Base-by-base conservation (phyloP, 129 eudicot genomes). In the Arctium minus region DNA sequence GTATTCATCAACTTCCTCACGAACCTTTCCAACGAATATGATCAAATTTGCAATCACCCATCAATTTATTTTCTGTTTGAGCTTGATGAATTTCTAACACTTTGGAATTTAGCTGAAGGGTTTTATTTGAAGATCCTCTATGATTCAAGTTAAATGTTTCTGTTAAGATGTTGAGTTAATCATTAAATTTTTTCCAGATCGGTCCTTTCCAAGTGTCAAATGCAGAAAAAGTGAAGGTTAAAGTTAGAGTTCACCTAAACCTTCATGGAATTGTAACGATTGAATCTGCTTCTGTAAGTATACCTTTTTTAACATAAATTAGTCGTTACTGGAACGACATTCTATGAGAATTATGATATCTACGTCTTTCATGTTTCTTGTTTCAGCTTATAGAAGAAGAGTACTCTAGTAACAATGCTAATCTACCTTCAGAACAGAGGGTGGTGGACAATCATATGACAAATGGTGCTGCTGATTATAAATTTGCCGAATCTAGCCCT, bases 281-380 rank as follows among this genome's bases (percentile, higher is more conserved):
- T 80, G 94, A 86, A 40, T 87, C 93, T 15, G 99, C 98, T 72
- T 85, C 89, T 17, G 99, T 96, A 90, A 88, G 97, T 85, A 71
- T 85, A 76, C 40, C 12, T 73, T 79, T 69, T 73, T 44, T 1
- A 82, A 29, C n/a, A 62, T 53, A 13, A 33, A 13, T 62, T 74
- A 50, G 8, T 68, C 72, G 27, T 72, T 6, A 17, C 7, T 70
- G 71, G 33, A 40, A 7, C 39, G 32, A 22, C 5, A 3, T 80
- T 75, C 46, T 67, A 17, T 17, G 31, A 9, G 40, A 8, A 38
- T 18, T 78, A 18, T 69, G 13, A 75, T 46, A 73, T 73, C 48
- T 64, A 36, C 32, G 27, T 40, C 35, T 35, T 67, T 36, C 9
- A 13, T 79, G 46, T 73, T 79, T 72, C 13, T 65, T 73, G 29